Evolutionary conservation across 441 rosid genomes (phyloP), one percentile per base, ranked within the genome.

Genomic region (Populus trichocarpa): DNA sequence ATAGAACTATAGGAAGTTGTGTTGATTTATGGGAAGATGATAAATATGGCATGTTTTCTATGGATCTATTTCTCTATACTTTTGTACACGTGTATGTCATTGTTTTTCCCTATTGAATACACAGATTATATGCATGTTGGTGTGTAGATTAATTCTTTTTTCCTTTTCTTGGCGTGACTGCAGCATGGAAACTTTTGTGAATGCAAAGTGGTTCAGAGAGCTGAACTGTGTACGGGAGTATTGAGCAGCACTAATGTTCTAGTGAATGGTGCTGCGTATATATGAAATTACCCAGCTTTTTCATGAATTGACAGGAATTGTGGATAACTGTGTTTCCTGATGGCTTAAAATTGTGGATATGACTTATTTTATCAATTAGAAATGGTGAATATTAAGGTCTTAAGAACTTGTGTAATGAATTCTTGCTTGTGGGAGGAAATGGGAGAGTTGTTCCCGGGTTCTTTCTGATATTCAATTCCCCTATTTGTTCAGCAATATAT

Each of bases 181-280:
- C 88, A 89, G 95, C 87, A 50, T 89, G 93, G 93, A 86, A 89
- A 77, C 84, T 89, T 70, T 76, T 84, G 80, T 89, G 84, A 88
- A 79, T 81, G 64, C 50, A 65, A 68, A 74, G 46, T 67, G 20
- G 68, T 3, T 64, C 57, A 50, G 20, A 50, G 57, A 50, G 57
- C 18, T 50, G 57, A 50, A 50, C 18, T 16, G 7, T 50, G 8
- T 50, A 50, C 57, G 57, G 8, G 20, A 50, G 57, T 50, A 50
- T 50, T 50, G 35, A 76, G 86, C 79, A 69, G 86, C 75, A n/a
- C 64, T 75, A 8, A 18, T 40, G 36, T 50, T 79, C 20, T 32
- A 53, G 77, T 4, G 42, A 67, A 67, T 53, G 73, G 64, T 76
- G 82, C 76, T 75, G 71, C 65, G 64, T 9, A 16, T 38, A 59